A percentile compares a stretch with the other conserved stretches of the same genome.
phyloP scores from a whole-genome alignment of 768 basidiomycete species.

The Lactifluus subvellereus region DNA sequence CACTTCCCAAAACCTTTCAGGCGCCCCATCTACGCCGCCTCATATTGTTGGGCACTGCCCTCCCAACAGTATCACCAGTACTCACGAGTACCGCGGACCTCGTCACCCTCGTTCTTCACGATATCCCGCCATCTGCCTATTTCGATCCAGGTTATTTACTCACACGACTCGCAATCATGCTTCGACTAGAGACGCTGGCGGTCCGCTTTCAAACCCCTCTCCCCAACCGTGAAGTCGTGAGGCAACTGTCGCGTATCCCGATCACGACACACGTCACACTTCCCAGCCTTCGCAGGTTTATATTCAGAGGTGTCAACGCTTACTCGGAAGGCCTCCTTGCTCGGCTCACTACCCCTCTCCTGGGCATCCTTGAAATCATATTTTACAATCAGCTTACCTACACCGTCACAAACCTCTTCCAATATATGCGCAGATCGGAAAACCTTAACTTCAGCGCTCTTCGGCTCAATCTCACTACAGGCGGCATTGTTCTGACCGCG shows the following conservation, averaged over 20 bases:
- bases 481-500: neutral
- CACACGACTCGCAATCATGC: neutral
- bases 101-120: neutral
- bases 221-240: neutral
- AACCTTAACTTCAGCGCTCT: neutral
- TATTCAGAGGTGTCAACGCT: neutral
- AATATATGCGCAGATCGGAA: neutral
- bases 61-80: slow-evolving; percentile 30
- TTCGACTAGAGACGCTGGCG: neutral
- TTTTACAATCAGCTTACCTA: neutral
- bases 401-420: neutral
- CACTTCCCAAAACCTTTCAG: neutral
- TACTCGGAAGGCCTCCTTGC: neutral
- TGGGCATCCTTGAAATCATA: neutral
- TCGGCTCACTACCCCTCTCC: neutral
- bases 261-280: neutral
- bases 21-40: neutral
- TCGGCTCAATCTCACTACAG: neutral
- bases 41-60: neutral
- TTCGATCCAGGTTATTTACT: neutral
- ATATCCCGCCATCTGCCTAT: neutral
- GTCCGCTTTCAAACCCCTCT: neutral
- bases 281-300: neutral
- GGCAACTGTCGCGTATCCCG: neutral
- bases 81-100: neutral